Evolutionary conservation across 768 basidiomycete species (phyloP).

Genomic region (Trametes gibbosa): DNA sequence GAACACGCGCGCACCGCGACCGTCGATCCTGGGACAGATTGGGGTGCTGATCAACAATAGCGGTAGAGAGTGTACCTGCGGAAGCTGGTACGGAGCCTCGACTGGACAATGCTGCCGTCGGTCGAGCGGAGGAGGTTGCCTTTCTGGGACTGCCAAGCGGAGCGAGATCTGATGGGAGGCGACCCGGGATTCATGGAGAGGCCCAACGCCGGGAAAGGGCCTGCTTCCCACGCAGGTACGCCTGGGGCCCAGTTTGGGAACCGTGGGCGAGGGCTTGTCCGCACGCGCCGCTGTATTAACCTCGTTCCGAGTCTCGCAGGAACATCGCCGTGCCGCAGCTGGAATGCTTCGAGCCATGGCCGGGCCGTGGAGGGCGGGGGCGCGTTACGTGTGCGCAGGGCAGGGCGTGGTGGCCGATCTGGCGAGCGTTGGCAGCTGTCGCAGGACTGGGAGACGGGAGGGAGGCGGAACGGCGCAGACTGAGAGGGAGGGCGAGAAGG

Average conservation of each 20-base stretch:
- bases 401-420: background rate
- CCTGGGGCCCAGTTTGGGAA: background rate
- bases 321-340: background rate
- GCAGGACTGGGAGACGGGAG: background rate
- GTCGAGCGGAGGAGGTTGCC: background rate
- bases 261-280: background rate
- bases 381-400: slow-evolving; percentile 1
- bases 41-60: slow-evolving; percentile 1
- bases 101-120: background rate
- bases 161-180: slow-evolving; percentile 9
- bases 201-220: slow-evolving; percentile 3
- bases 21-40: slow-evolving; percentile 1
- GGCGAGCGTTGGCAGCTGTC: background rate
- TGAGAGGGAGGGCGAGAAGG: no score
- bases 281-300: background rate
- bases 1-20: background rate
- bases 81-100: background rate
- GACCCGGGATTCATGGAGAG: slow-evolving; percentile 10
- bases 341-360: background rate
- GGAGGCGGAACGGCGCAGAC: background rate
- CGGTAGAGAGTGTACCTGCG: slow-evolving; percentile 1
- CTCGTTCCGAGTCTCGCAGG: background rate
- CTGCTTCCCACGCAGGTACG: slow-evolving; percentile 7
- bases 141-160: slow-evolving; percentile 8
- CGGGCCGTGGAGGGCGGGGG: background rate